A percentile compares a stretch with the other conserved stretches of the same genome.
These are phyloP conservation scores for Azolla pinnata DNA, from an alignment of 75 land plant species.

Conservation along the genomic window DNA sequence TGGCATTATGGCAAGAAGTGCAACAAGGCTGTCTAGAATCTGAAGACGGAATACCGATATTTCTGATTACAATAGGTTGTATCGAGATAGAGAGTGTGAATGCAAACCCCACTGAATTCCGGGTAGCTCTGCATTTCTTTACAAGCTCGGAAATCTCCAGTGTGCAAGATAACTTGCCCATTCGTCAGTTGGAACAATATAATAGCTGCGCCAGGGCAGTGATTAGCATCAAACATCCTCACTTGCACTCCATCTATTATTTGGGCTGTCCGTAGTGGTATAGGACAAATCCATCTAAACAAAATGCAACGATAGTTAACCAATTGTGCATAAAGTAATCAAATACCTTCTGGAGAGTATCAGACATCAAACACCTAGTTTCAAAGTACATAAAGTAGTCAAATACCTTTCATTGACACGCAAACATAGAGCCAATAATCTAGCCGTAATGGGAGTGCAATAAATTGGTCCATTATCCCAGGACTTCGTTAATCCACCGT, in stretches of 20 bases:
- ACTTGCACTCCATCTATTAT: conserved; percentile 48
- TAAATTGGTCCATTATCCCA: conserved; percentile 65
- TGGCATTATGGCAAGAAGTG: too few species aligned
- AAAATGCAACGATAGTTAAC: neutral
- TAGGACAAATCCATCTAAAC: conserved; percentile 37
- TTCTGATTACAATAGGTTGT: conserved; percentile 72
- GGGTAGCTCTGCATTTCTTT: conserved; percentile 48
- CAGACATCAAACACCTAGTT: too few species aligned
- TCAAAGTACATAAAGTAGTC: too few species aligned
- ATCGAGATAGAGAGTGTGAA: conserved; percentile 52
- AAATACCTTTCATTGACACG: conserved; percentile 29
- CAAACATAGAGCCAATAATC: conserved; percentile 39
- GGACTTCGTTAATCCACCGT: conserved; percentile 48
- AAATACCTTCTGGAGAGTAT: too few species aligned
- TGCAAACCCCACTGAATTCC: conserved; percentile 20
- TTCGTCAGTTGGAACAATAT: conserved; percentile 36
- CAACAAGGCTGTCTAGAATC: too few species aligned
- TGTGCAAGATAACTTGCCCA: conserved; percentile 42
- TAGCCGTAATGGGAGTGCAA: conserved; percentile 58
- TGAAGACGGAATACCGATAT: conserved; percentile 24
- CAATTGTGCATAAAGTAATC: too few species aligned
- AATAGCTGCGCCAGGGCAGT: conserved; percentile 69
- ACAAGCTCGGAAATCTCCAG: conserved; percentile 69
- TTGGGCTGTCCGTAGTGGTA: conserved; percentile 28
- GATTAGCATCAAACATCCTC: conserved; percentile 60